Conservation (phyloP, 2,329 filamentous ascomycete species). For the Neurospora sp. region DNA sequence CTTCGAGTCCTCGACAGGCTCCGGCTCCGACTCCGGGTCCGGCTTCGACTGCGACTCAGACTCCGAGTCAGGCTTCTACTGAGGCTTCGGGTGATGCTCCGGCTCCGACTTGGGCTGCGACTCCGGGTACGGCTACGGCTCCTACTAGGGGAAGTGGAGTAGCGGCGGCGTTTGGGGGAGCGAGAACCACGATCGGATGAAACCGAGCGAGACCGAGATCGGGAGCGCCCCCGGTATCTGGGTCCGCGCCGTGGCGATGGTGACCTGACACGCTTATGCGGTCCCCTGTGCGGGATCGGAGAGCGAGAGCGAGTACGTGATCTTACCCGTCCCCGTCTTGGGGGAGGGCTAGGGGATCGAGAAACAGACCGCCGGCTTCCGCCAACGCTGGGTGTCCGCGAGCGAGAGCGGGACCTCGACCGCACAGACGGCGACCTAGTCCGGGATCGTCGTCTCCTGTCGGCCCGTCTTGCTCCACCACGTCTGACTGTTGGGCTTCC, state of each 20-base stretch:
- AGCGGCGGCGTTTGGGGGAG: constrained; percentile 39
- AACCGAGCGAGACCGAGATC: constrained; percentile 14
- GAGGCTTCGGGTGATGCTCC: constrained; percentile 23
- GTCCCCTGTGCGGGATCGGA: constrained; percentile 18
- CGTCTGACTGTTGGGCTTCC: constrained; percentile 25
- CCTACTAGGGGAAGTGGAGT: constrained; percentile 38
- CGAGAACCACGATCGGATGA: constrained; percentile 29
- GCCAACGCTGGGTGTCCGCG: constrained; percentile 23
- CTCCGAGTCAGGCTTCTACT: constrained; percentile 27
- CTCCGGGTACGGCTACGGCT: constrained; percentile 31
- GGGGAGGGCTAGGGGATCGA: constrained; percentile 24
- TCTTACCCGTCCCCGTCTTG: constrained; percentile 24
- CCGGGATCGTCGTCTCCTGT: constrained; percentile 33
- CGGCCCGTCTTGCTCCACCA: constrained; percentile 28
- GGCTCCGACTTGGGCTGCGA: constrained; percentile 13
- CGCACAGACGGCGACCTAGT: constrained; percentile 27
- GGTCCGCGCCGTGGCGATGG: constrained; percentile 15
- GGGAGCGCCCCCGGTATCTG: constrained; percentile 18
- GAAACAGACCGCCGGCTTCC: constrained; percentile 21
- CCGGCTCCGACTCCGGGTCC: constrained; percentile 30
- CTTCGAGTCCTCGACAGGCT: constrained; percentile 17
- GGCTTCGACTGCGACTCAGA: constrained; percentile 2
- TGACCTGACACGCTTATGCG: constrained; percentile 32
- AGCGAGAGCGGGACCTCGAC: constrained; percentile 26
- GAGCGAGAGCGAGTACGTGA: constrained; percentile 17